Base-by-base conservation (phyloP, 2,329 filamentous ascomycete species). In the Thelonectria olida region DNA sequence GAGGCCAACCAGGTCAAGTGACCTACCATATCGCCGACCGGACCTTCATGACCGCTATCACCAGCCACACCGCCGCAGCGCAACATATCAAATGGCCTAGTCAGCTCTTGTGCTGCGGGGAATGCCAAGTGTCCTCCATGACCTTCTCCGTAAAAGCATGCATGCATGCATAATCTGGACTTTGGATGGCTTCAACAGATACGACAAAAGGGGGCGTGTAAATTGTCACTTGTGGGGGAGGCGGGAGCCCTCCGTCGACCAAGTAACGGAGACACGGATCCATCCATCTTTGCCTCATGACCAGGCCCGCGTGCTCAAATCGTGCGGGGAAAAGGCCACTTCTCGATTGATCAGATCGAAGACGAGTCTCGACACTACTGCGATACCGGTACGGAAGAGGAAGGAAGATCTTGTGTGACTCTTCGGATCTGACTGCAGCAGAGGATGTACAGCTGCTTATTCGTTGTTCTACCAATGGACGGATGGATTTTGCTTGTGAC, bases 31-130 rank as follows among this genome's bases (percentile, higher is more conserved):
- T 28, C 27, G 3, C 13, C 3, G 10, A 7, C 28, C 28, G 10
- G 28, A 34, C 41, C 49, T 54, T 48, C 41, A 60, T 51, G 56
- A 60, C 47, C 62, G 31, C 13, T 47, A 52, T 54, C 55, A 57
- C 41, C 54, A 57, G 54, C 62, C 55, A 55, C 59, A 47, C 28
- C 50, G 42, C 44, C 27, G 25, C 50, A 44, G 38, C 50, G 50
- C 22, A 50, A 22, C 17, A 36, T 22, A 20, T 20, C 7, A 13
- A 19, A 28, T 44, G 23, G 36, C 25, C 25, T 25, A 44, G 20
- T 38, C 48, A 48, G 45, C n/a, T n/a, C n/a, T 31, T 22, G 45
- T 9, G n/a, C 45, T 48, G 45, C 27, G 45, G 45, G 23, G 39
- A 25, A 48, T 6, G 27, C n/a, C n/a, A n/a, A n/a, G 25, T 34